Base-by-base conservation (phyloP, 1,284 basidiomycete genomes). In the Vanrija sp. region DNA sequence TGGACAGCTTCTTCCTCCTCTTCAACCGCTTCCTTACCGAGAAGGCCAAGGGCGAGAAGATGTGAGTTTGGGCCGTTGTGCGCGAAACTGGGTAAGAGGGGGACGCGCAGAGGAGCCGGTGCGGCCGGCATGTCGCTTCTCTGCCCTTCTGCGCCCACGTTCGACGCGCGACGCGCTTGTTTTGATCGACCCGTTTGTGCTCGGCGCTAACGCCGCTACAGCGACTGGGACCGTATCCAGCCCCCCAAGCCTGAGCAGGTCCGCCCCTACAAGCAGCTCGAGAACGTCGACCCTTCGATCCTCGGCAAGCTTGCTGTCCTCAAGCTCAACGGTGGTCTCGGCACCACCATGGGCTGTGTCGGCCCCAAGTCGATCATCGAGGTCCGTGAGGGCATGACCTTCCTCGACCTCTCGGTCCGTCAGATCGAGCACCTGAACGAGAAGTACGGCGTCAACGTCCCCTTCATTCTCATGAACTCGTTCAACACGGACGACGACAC, bases 401-500 rank as follows among this genome's bases (percentile, higher is more conserved):
- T 98, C 86, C 84, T 98, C 64, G 95, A 98, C 78, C 82, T 98
- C 54, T 92, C 88, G 51, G 95, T 98, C 54, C 85, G 93, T 59
- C 95, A 98, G 79, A 98, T 98, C 67, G 95, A 98, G 80, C 82
- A 84, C 74, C 75, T 84, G 60, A 84, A 84, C 78, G 77, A 77
- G 53, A 72, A 78, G 46, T 78, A 83, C 78, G 79, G 79, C 65
- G 81, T 83, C 65, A 96, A 83, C 78, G 94, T 98, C 44, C 94
- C 95, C 15, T 89, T 98, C 75, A 95, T 98, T 78, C 85, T 98
- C 73, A 98, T 98, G 95, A 98, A 96, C 72, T 97, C 93, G 61
- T 98, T 98, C 86, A 98, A 98, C 83, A 98, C 96, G 41, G 94
- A 95, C 75, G 92, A 95, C 50, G 93, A 96, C 76, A 96, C 93